phyloP scores from a whole-genome alignment of 768 basidiomycete genomes.

The Lactifluus piperatus region DNA sequence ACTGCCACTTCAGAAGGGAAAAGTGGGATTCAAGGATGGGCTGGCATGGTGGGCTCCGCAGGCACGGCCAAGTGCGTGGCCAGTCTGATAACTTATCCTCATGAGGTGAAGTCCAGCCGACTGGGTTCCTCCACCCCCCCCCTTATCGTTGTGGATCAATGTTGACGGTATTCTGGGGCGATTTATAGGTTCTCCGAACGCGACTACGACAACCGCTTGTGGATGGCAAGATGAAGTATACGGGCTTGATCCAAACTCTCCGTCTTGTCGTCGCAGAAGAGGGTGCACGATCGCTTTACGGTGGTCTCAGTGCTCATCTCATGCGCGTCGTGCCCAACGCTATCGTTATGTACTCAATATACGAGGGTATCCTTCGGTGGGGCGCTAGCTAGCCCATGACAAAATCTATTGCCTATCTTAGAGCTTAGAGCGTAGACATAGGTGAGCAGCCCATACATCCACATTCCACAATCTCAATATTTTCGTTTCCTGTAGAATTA shows the following conservation, averaged over 20 bases:
- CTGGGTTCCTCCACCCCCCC: not conserved
- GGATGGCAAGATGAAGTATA: conserved; percentile 74
- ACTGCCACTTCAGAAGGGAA: conserved; percentile 44
- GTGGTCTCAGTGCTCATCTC: conserved; percentile 88
- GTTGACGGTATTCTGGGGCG: not conserved
- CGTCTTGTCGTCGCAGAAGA: conserved; percentile 84
- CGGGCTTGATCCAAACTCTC: conserved; percentile 77
- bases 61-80: conserved; percentile 93
- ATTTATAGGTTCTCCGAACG: conserved; percentile 80
- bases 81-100: conserved; percentile 93
- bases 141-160: not conserved
- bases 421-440: conserved; percentile 2
- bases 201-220: conserved; percentile 83
- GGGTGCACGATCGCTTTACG: conserved; percentile 77
- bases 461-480: not conserved
- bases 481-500: not conserved
- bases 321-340: conserved; percentile 98
- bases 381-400: conserved; percentile 17
- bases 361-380: conserved; percentile 76
- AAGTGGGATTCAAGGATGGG: conserved; percentile 58
- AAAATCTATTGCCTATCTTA: not conserved
- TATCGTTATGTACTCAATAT: conserved; percentile 93
- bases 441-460: not conserved
- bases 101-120: conserved; percentile 82
- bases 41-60: conserved; percentile 80